phyloP scores from a whole-genome alignment of 441 rosid species.

The Flueggea neowawraea region DNA sequence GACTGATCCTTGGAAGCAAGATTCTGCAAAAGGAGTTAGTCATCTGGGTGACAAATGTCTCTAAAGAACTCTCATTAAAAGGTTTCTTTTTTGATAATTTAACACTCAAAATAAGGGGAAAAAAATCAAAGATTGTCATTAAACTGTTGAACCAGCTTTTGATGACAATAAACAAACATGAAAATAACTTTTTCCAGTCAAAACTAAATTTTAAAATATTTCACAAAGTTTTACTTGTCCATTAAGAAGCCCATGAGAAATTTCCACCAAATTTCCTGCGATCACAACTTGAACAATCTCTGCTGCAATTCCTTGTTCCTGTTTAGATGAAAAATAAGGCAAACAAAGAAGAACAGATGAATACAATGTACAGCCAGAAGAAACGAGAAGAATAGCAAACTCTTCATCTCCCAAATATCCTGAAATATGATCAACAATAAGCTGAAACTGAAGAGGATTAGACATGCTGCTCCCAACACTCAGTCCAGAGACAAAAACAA shows the following conservation, averaged over 20 bases:
- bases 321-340: constrained; percentile 17
- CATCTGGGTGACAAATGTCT: not conserved
- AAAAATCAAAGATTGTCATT: not conserved
- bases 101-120: not conserved
- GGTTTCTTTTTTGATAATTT: not conserved
- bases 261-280: constrained; percentile 93
- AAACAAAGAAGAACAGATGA: constrained; percentile 15
- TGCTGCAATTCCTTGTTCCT: constrained; percentile 83
- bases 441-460: constrained; percentile 89
- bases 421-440: constrained; percentile 93
- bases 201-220: not conserved
- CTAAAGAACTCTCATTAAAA: not conserved
- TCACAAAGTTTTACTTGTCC: constrained; percentile 52
- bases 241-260: constrained; percentile 60
- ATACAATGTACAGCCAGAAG: constrained; percentile 1
- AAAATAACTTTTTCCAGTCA: not conserved
- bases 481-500: constrained; percentile 79
- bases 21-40: constrained; percentile 44
- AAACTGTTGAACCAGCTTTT: too few species aligned
- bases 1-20: constrained; percentile 81
- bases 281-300: constrained; percentile 81
- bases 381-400: constrained; percentile 30
- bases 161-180: too few species aligned
- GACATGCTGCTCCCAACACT: constrained; percentile 63
- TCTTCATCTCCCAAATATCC: constrained; percentile 88